These are phyloP conservation scores for Glonium stellatum DNA, from an alignment of 495 filamentous ascomycete species.

Conservation along the genomic window DNA sequence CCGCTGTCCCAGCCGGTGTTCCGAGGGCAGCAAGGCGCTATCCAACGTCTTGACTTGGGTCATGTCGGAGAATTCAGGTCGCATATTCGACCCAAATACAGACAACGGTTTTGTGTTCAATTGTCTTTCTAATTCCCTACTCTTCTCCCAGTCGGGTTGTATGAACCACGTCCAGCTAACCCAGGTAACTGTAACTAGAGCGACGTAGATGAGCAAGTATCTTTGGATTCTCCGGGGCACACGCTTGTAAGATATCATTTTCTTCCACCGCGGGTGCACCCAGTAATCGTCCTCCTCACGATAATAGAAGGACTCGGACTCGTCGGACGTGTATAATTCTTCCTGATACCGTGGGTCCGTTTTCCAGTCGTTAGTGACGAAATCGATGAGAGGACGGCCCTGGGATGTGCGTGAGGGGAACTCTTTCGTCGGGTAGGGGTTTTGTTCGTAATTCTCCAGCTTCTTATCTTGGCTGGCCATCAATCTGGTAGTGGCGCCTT, in stretches of 20 bases:
- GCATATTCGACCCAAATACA: slow-evolving; percentile 44
- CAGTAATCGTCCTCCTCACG: slow-evolving; percentile 1
- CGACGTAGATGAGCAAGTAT: not conserved
- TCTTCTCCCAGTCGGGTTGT: slow-evolving; percentile 38
- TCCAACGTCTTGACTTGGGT: slow-evolving; percentile 44
- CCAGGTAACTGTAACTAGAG: not conserved
- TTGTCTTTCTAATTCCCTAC: slow-evolving; percentile 33
- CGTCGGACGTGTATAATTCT: not conserved
- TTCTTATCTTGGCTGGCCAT: not conserved
- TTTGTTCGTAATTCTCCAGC: not conserved
- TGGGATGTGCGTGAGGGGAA: not conserved
- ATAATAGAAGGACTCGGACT: not conserved
- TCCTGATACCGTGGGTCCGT: not conserved
- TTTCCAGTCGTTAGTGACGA: not conserved
- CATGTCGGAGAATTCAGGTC: slow-evolving; percentile 45
- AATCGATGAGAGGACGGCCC: not conserved
- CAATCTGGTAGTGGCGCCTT: not conserved
- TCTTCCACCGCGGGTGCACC: not conserved
- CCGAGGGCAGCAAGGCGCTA: slow-evolving; percentile 14
- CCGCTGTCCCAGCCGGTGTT: slow-evolving; percentile 30
- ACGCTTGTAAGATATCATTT: not conserved
- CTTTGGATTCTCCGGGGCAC: not conserved
- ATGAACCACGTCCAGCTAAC: not conserved
- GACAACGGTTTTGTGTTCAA: slow-evolving; percentile 36
- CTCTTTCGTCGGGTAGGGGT: not conserved